Percentiles rank a stretch among this genome's conserved stretches.
Evolutionary conservation across 441 rosid genomes (phyloP).

Genomic region (Brassica balearica): DNA sequence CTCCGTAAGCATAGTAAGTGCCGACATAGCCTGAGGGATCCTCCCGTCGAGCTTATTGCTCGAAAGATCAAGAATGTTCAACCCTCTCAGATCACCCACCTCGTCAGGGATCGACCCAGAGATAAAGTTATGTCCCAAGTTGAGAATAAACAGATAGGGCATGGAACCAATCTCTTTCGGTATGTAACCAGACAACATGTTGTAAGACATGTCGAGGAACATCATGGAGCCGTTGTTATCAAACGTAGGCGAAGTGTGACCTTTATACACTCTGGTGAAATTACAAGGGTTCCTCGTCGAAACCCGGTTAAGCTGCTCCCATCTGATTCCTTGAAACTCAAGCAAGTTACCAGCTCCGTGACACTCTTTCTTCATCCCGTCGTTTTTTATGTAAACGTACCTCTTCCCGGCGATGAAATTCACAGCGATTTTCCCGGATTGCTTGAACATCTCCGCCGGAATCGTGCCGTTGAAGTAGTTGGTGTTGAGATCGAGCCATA

Average conservation of each 20-base stretch:
- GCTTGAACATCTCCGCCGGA: conserved; percentile 81
- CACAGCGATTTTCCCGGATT: conserved; percentile 82
- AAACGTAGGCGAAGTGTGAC: conserved; percentile 78
- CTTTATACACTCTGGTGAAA: conserved; percentile 76
- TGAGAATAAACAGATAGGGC: conserved; percentile 77
- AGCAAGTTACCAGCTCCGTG: conserved; percentile 93
- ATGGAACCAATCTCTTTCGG: conserved; percentile 83
- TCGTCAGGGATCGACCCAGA: conserved; percentile 77
- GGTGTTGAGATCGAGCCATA: conserved; percentile 94
- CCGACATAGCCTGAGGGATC: conserved; percentile 71
- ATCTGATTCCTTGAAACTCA: conserved; percentile 86
- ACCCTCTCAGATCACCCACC: conserved; percentile 66
- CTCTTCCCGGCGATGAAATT: conserved; percentile 79
- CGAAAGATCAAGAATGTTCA: conserved; percentile 86
- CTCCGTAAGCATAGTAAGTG: conserved; percentile 65
- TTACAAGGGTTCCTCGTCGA: conserved; percentile 76
- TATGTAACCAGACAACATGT: conserved; percentile 66
- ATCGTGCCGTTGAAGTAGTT: conserved; percentile 74
- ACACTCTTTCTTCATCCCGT: conserved; percentile 68
- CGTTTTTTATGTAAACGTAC: conserved; percentile 76
- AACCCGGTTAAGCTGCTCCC: conserved; percentile 59
- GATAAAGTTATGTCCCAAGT: conserved; percentile 74
- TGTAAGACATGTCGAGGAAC: conserved; percentile 86
- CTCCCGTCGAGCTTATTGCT: conserved; percentile 65
- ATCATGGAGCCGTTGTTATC: conserved; percentile 90